phyloP scores from a whole-genome alignment of 75 land plant species.

The Pinus albicaulis region DNA sequence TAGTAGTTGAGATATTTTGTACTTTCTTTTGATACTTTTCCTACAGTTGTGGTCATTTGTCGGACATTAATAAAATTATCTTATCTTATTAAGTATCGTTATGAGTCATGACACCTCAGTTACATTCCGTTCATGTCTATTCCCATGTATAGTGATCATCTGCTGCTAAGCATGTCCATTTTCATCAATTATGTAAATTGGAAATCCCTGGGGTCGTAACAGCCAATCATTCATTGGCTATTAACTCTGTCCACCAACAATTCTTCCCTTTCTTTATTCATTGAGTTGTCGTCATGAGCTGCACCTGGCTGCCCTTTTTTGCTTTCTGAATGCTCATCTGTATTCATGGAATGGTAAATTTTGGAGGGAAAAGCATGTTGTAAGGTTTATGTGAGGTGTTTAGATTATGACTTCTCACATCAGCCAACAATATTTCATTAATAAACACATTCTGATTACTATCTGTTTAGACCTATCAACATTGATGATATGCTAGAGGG shows the following conservation, averaged over 20 bases:
- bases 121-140: not conserved
- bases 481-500: not conserved
- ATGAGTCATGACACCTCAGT: not conserved
- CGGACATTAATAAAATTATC: too few species aligned
- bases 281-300: not conserved
- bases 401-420: not conserved
- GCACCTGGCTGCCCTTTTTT: not conserved
- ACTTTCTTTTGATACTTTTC: not conserved
- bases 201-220: not conserved
- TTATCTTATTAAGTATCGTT: not conserved
- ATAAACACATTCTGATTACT: not conserved
- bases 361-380: not conserved
- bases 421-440: not conserved
- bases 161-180: not conserved
- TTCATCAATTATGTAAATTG: not conserved
- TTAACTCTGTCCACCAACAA: not conserved
- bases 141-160: not conserved
- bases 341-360: too few species aligned
- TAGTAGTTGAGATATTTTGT: too few species aligned
- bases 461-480: not conserved
- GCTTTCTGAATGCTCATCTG: not conserved
- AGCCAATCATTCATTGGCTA: not conserved
- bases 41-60: not conserved
- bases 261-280: conserved; percentile 1
- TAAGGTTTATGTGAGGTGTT: not conserved